phyloP scores from a whole-genome alignment of 2,329 filamentous ascomycete species.

The Penicillium concentricum region DNA sequence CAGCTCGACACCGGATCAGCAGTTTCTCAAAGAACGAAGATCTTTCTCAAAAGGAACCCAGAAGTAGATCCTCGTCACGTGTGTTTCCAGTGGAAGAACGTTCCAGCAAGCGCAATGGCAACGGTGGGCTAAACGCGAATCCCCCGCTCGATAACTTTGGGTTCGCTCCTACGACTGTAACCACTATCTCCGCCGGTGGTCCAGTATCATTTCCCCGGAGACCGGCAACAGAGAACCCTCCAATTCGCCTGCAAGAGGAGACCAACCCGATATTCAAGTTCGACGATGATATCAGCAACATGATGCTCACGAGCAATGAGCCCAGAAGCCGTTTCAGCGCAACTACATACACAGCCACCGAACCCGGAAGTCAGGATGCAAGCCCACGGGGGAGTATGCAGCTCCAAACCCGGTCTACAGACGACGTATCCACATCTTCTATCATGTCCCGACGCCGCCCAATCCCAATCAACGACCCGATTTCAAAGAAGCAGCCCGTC shows the following conservation, averaged over 20 bases:
- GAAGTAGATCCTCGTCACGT: slow-evolving; percentile 58
- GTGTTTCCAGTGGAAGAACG: slow-evolving; percentile 26
- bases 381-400: slow-evolving; percentile 35
- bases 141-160: slow-evolving; percentile 28
- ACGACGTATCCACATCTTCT: slow-evolving; percentile 24
- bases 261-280: slow-evolving; percentile 25
- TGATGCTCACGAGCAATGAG: slow-evolving; percentile 49
- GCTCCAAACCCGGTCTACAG: slow-evolving; percentile 34
- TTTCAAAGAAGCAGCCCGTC: slow-evolving; percentile 29
- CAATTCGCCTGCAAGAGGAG: slow-evolving; percentile 11
- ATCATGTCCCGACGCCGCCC: slow-evolving; percentile 45
- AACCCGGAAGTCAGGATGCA: slow-evolving; percentile 41
- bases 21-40: slow-evolving; percentile 58
- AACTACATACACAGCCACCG: slow-evolving; percentile 47
- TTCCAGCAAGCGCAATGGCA: slow-evolving; percentile 26
- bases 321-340: slow-evolving; percentile 64
- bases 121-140: slow-evolving; percentile 25
- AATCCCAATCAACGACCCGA: slow-evolving; percentile 31
- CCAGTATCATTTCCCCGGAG: slow-evolving; percentile 27
- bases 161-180: slow-evolving; percentile 32
- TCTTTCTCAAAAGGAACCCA: slow-evolving; percentile 55
- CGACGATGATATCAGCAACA: slow-evolving; percentile 32
- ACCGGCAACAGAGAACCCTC: slow-evolving; percentile 31
- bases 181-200: slow-evolving; percentile 33
- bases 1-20: slow-evolving; percentile 29